Evolutionary conservation across 2,329 filamentous ascomycete species (phyloP).

Genomic region (Ceratocystis papillata): DNA sequence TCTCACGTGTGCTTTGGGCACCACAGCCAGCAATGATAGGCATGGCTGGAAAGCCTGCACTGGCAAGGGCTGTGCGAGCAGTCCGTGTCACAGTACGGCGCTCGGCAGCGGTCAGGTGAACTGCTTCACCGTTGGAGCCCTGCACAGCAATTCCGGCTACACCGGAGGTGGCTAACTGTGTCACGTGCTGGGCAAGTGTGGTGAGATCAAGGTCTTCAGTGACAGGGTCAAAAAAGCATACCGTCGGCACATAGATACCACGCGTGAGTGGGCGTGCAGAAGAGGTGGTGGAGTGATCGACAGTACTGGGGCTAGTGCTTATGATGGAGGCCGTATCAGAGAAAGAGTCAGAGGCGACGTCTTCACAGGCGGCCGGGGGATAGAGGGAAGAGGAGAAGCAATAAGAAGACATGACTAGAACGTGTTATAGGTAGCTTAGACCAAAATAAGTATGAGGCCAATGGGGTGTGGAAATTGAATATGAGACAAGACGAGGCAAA

Average conservation of each 20-base stretch:
- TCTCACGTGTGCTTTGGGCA: constrained; percentile 61
- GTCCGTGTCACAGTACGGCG: constrained; percentile 56
- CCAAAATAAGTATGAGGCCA: too few species aligned
- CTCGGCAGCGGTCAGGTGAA: constrained; percentile 62
- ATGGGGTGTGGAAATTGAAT: neutral
- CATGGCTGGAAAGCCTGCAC: constrained; percentile 52
- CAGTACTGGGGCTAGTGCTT: constrained; percentile 4
- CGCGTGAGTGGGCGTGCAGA: constrained; percentile 34
- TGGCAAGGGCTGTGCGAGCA: constrained; percentile 54
- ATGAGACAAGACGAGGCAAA: neutral
- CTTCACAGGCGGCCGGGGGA: constrained; percentile 27
- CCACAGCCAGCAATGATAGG: constrained; percentile 69
- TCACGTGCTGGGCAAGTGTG: constrained; percentile 49
- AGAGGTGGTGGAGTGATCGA: constrained; percentile 27
- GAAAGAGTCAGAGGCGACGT: constrained; percentile 32
- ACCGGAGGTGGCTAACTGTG: constrained; percentile 62
- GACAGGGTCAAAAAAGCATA: constrained; percentile 58
- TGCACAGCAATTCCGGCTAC: constrained; percentile 65
- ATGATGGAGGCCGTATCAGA: constrained; percentile 23
- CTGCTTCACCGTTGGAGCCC: constrained; percentile 74
- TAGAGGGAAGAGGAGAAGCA: neutral
- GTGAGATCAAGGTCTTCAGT: constrained; percentile 43
- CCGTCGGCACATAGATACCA: constrained; percentile 61
- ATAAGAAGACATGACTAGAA: too few species aligned
- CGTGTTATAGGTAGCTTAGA: too few species aligned